Conservation (phyloP, 2,329 filamentous ascomycete species). For the Dryadomyces quercus-mongolicae region DNA sequence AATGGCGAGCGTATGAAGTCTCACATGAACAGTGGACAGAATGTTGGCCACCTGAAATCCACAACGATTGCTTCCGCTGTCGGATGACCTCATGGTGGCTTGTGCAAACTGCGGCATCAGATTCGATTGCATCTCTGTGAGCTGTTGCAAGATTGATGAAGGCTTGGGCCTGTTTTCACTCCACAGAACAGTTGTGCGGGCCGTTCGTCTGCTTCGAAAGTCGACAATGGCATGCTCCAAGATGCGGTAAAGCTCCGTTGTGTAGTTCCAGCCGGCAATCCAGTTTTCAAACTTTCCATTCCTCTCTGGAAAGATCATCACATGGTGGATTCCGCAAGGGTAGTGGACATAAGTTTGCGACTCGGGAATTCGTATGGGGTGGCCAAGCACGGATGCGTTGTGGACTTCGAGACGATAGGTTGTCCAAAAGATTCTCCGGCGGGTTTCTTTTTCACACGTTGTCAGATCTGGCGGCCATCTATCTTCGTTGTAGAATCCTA, state of each 20-base stretch:
- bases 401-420: constrained; percentile 1
- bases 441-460: not conserved
- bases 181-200: not conserved
- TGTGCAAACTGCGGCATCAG: not conserved
- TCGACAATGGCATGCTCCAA: constrained; percentile 30
- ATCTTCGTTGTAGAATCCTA: not conserved
- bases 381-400: not conserved
- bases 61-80: constrained; percentile 3
- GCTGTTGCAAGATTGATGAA: not conserved
- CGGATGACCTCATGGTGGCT: not conserved
- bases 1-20: not conserved
- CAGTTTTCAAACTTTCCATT: constrained; percentile 19
- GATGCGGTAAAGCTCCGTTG: constrained; percentile 42
- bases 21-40: not conserved
- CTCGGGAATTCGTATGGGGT: not conserved
- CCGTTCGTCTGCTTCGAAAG: not conserved
- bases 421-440: not conserved
- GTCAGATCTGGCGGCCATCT: not conserved
- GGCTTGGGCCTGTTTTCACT: not conserved
- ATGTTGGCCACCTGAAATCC: constrained; percentile 3
- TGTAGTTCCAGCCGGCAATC: constrained; percentile 46
- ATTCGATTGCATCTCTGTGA: not conserved
- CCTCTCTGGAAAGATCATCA: not conserved
- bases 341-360: not conserved
- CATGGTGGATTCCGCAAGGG: not conserved